phyloP scores from a whole-genome alignment of 2,329 filamentous ascomycete species.

The Diaporthe sp. region DNA sequence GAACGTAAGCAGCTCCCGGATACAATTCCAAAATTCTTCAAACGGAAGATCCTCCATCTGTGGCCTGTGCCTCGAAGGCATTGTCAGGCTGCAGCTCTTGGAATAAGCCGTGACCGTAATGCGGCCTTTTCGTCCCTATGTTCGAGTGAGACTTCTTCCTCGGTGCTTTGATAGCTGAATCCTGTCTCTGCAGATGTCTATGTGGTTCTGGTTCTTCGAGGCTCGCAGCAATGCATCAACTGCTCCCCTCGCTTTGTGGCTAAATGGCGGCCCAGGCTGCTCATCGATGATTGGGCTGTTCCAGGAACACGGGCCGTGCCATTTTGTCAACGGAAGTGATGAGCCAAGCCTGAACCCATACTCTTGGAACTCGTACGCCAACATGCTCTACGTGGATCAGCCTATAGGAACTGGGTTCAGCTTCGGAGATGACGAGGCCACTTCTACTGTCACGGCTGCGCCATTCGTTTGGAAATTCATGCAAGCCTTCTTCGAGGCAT shows the following conservation, averaged over 20 bases:
- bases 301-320: constrained; percentile 63
- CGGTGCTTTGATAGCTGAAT: too few species aligned
- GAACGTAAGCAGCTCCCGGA: background rate
- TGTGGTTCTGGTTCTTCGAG: constrained; percentile 52
- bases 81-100: too few species aligned
- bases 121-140: too few species aligned
- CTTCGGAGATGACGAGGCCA: constrained; percentile 31
- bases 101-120: too few species aligned
- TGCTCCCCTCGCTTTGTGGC: constrained; percentile 64
- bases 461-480: constrained; percentile 34
- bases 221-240: constrained; percentile 47
- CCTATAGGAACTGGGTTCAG: constrained; percentile 70
- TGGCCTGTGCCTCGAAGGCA: too few species aligned
- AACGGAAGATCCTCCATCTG: too few species aligned
- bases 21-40: too few species aligned
- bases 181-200: constrained; percentile 31
- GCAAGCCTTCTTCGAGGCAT: constrained; percentile 34
- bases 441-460: constrained; percentile 34
- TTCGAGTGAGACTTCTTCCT: too few species aligned
- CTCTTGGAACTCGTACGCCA: constrained; percentile 69
- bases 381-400: constrained; percentile 62
- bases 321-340: constrained; percentile 58
- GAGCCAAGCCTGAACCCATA: constrained; percentile 66
- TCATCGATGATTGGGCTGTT: constrained; percentile 67
- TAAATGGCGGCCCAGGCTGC: constrained; percentile 70